These are phyloP conservation scores for Prunus dulcis DNA, from an alignment of 306 rosid genomes.

Conservation along the genomic window DNA sequence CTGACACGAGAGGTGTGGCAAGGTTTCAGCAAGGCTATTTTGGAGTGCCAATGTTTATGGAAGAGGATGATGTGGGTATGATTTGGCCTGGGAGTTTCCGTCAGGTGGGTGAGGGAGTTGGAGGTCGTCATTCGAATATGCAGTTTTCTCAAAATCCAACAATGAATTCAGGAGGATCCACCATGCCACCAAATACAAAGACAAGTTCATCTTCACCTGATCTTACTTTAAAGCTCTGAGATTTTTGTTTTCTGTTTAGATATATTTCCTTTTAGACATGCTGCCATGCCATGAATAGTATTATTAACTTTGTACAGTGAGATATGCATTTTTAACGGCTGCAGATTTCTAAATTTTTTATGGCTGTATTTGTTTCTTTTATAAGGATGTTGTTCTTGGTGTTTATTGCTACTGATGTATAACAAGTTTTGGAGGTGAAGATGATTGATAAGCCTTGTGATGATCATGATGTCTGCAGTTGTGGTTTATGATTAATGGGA, in stretches of 20 bases:
- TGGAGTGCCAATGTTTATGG: conserved; percentile 48
- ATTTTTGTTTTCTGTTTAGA: conserved; percentile 17
- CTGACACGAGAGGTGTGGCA: conserved; percentile 48
- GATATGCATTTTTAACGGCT: conserved; percentile 45
- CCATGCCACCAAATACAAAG: conserved; percentile 31
- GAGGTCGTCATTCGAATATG: conserved; percentile 21
- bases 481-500: not conserved
- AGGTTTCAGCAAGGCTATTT: conserved; percentile 52
- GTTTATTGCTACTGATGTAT: not conserved
- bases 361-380: conserved; percentile 17
- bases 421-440: conserved; percentile 25
- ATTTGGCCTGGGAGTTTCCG: conserved; percentile 94
- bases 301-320: conserved; percentile 49
- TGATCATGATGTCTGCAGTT: not conserved
- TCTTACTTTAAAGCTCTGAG: conserved; percentile 76
- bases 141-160: conserved; percentile 30
- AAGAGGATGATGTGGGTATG: conserved; percentile 52
- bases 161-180: conserved; percentile 27
- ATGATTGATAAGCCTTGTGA: conserved; percentile 18
- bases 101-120: conserved; percentile 38
- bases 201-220: conserved; percentile 59
- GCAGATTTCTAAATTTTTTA: conserved; percentile 19
- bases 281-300: conserved; percentile 21
- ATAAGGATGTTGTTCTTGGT: conserved; percentile 11
- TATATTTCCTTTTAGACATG: conserved; percentile 19